Base-by-base conservation (phyloP, 176 grass and related monocot genomes). In the Triticum dicoccoides region DNA sequence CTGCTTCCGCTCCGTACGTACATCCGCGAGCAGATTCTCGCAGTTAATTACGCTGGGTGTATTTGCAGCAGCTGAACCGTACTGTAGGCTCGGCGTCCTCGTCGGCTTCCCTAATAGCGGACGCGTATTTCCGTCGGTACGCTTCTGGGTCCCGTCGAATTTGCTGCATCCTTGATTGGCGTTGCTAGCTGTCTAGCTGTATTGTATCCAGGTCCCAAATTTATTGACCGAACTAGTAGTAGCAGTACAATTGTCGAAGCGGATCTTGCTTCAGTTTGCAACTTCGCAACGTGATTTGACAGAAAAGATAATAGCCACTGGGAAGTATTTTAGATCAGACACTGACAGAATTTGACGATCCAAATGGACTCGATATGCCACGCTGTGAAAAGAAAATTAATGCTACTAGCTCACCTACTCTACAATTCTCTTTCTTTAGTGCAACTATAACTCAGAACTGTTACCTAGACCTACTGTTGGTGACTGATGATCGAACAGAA, bases 101-200 rank as follows among this genome's bases (percentile, higher is more conserved):
- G 73, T 51, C 44, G 41, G 34, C 58, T 63, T 27, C 35, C 58
- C n/a, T 64, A 63, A 80, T 11, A 27, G 78, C 78, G 2, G 35
- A 15, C 33, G 54, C 51, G 54, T 75, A 75, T 75, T 75, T 51
- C 42, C 29, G 72, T 49, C n/a, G 24, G 72, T 75, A 75, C 72
- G 42, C 12, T 18, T 51, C 30, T 47, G 27, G 44, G 73, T 29
- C 24, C 61, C 65, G 25, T 30, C 37, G 17, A 47, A 25, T 65
- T 45, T 80, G 24, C 39, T 39, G 61, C 30, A 32, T 81, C 79
- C 79, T 49, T 67, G 47, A 66, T 30, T 47, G 79, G 2, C 83
- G 9, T 73, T 20, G 20, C 85, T 69, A 67, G 27, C 38, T 18
- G 72, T 45, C 24, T 75, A 70, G 21, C 63, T 23, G 74, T 65